These are phyloP conservation scores for Alopecurus myosuroides DNA, from an alignment of 176 grass and related monocot species.

Conservation along the genomic window DNA sequence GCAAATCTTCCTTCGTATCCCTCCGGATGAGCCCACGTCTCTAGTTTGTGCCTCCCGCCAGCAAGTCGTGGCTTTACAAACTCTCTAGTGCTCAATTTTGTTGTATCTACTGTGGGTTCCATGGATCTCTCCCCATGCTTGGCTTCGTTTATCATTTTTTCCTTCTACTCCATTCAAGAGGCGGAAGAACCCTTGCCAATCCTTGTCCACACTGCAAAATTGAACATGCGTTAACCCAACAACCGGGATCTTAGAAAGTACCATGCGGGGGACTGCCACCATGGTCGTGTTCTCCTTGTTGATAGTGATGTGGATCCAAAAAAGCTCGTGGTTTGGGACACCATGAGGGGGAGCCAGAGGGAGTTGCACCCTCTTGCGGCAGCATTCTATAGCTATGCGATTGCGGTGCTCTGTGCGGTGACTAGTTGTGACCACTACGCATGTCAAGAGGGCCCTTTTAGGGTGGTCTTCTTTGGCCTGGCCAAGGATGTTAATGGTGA, in stretches of 20 bases:
- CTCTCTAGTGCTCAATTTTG: neutral
- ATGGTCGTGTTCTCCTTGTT: neutral
- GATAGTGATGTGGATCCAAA: neutral
- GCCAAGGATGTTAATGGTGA: neutral
- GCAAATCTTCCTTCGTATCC: neutral
- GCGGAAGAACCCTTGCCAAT: neutral
- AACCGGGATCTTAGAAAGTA: neutral
- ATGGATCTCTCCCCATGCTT: neutral
- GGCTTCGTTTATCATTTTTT: neutral
- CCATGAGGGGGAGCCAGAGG: neutral
- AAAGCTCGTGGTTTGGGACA: neutral
- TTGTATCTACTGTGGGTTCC: neutral
- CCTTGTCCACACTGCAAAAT: neutral
- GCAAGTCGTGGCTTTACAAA: neutral
- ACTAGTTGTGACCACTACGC: neutral
- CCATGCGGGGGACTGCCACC: neutral
- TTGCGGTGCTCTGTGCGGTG: neutral
- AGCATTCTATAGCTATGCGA: neutral
- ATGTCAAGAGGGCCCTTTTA: neutral
- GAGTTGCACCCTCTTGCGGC: neutral
- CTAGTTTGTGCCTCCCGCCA: neutral
- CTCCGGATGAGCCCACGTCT: neutral
- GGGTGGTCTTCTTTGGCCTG: neutral
- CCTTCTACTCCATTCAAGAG: neutral
- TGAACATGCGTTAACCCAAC: neutral